Base-by-base conservation (phyloP, 306 rosid genomes). In the Sphenostylis stenocarpa region DNA sequence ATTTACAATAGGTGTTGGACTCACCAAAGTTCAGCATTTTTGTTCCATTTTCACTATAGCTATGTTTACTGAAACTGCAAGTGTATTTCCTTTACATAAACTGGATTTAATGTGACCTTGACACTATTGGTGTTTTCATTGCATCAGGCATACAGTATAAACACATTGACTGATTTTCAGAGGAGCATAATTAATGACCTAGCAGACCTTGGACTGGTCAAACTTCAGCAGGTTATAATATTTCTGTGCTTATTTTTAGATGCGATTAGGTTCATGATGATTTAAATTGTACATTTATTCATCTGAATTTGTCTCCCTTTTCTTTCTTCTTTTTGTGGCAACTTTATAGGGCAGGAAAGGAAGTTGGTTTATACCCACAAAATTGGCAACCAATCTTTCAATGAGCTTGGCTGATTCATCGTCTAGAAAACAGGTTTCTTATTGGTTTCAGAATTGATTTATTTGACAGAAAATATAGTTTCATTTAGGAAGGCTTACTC, bases 331-430 rank as follows among this genome's bases (percentile, higher is more conserved):
- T 57, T 67, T 75, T 73, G 24, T 84, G 67, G 49, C 16, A 58
- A 77, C 72, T 84, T 51, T 73, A 49, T 81, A 95, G 97, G 99
- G 99, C 34, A 87, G 94, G 84, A 95, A 92, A 70, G 99, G 93
- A 39, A 88, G 97, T 76, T 95, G 99, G 97, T 92, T 95, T 80
- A 84, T 95, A 78, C 99, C 99, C 67, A 90, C 99, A 7, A 92
- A 89, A 87, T 86, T 95, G 87, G 97, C 96, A 34, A 89, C 97
- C 76, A 92, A 95, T 85, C 99, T 95, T 75, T 95, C 97, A 72
- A 84, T 90, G 84, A 92, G 97, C 93, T 77, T 95, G 86, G 76
- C 97, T 36, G 97, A 90, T 81, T 84, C 97, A 34, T 84, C 97
- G 51, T 83, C 97, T 15, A 84, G 99, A 80, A 95, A 92, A 83